Evolutionary conservation across 202 grass and related monocot genomes (phyloP), one percentile per base, ranked within the genome.

Genomic region (Zoysia matrella): DNA sequence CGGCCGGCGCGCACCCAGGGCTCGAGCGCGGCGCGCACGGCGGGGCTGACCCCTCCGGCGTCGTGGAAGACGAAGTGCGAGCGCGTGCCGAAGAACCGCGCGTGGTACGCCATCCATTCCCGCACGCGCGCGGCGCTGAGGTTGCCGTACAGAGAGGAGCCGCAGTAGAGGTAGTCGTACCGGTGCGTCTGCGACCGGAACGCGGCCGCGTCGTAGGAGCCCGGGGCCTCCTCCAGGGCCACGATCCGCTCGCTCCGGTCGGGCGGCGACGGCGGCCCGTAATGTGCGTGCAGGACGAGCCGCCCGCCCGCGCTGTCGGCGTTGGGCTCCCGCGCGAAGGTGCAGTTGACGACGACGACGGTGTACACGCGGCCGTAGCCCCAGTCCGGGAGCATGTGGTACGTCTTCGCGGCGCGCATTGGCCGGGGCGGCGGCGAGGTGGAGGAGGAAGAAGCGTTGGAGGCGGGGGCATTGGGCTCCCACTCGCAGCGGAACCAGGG

Each of bases 351-450:
- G 73, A 98, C 22, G 22, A 22, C 22, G 22, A 22, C 22, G 22
- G 22, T 22, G 22, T 22, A 22, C 22, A 22, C 22, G 39, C 87
- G 96, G 89, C 96, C 96, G 83, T 98, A 98, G 69, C 96, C 96
- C 96, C 96, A 98, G 86, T 98, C 96, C n/a, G 96, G 96, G 55
- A 92, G 86, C 92, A 98, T 95, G 83, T 90, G 87, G 85, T 93
- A 95, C n/a, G 92, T 71, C 74, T 77, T 95, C 18, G 89, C 80
- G 1, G 86, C 86, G 6, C 80, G 89, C 52, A 92, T 83, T 22
- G 85, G 79, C 10, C 5, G 9, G 77, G 11, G 22, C 22, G 22
- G 22, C 22, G 22, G 22, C 22, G 22, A 22, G 22, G 22, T 22
- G 3, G 68, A 36, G 8, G 83, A 45, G 68, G 69, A 13, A n/a